phyloP scores from a whole-genome alignment of 768 basidiomycete species.

The Termitomyces sp. region DNA sequence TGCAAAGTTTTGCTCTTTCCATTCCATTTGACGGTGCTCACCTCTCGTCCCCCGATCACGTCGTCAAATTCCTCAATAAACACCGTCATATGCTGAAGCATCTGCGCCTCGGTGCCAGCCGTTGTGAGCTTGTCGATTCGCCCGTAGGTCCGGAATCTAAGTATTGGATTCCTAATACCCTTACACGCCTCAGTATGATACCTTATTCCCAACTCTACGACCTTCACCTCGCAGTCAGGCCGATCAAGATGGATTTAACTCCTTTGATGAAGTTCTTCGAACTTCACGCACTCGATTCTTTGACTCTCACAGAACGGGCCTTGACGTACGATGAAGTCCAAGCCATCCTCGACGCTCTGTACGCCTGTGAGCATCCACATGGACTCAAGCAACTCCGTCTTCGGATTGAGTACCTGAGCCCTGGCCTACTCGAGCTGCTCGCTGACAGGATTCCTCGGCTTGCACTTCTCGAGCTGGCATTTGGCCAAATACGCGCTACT shows the following conservation, averaged over 20 bases:
- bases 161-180: slow-evolving; percentile 37
- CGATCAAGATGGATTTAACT: slow-evolving; percentile 26
- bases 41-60: slow-evolving; percentile 24
- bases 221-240: slow-evolving; percentile 32
- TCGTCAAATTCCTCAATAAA: slow-evolving; percentile 29
- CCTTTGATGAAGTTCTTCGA: slow-evolving; percentile 24
- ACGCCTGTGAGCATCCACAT: not conserved
- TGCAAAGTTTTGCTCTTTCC: slow-evolving; percentile 31
- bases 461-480: slow-evolving; percentile 16
- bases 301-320: slow-evolving; percentile 32
- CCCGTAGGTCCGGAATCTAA: slow-evolving; percentile 21
- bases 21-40: slow-evolving; percentile 42
- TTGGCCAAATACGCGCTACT: slow-evolving; percentile 14
- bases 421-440: slow-evolving; percentile 19
- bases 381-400: slow-evolving; percentile 16
- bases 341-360: slow-evolving; percentile 20
- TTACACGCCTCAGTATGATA: slow-evolving; percentile 17
- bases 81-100: slow-evolving; percentile 29
- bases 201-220: slow-evolving; percentile 27
- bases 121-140: slow-evolving; percentile 17
- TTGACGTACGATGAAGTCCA: slow-evolving; percentile 25
- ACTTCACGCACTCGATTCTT: slow-evolving; percentile 22
- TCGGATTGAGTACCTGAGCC: slow-evolving; percentile 17
- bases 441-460: slow-evolving; percentile 18
- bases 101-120: slow-evolving; percentile 28